Base-by-base conservation (phyloP, 2,329 filamentous ascomycete species). In the Nemania diffusa region DNA sequence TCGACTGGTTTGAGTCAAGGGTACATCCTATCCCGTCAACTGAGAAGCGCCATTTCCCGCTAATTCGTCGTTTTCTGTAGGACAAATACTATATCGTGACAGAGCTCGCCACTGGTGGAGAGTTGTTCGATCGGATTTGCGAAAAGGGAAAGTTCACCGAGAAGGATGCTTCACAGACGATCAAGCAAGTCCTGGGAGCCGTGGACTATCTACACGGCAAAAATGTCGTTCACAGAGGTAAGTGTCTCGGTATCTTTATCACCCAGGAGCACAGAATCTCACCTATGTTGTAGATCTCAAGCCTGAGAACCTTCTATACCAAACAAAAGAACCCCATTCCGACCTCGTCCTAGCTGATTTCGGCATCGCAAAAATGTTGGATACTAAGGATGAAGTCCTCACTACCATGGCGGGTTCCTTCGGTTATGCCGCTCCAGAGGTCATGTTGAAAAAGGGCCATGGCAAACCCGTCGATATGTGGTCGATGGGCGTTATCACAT, bases 41-140 rank as follows among this genome's bases (percentile, higher is more conserved):
- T 26, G 29, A 40, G 20, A 22, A 4, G 8, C 57, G 32, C 46
- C 60, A 27, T 62, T 8, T 34, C 48, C 13, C 29, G 67, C 71
- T 73, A 59, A 73, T 57, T n/a, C 26, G 8, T 17, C 22, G 4
- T 26, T 51, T 44, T 48, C 9, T 29, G 32, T 74, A 97, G 94
- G 96, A 99, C 85, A 99, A 99, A 84, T 99, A 97, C 84, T 99
- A 99, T 81, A 98, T 99, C 74, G 94, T 99, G 74, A 99, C 96
- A 34, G 92, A 99, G 81, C 86, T 99, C 63, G 96, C 96, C 48
- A 97, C 93, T 0, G 96, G 96, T 73, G 96, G 96, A 79, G 96
- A 99, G 83, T 84, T 99, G 70, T 99, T 99, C 80, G 96, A 99
- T 78, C 91, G 97, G 64, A 99, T 99, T 75, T 99, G 96, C 83